These are phyloP conservation scores for Diaporthe eres DNA, from an alignment of 2,329 filamentous ascomycete species.

Conservation along the genomic window DNA sequence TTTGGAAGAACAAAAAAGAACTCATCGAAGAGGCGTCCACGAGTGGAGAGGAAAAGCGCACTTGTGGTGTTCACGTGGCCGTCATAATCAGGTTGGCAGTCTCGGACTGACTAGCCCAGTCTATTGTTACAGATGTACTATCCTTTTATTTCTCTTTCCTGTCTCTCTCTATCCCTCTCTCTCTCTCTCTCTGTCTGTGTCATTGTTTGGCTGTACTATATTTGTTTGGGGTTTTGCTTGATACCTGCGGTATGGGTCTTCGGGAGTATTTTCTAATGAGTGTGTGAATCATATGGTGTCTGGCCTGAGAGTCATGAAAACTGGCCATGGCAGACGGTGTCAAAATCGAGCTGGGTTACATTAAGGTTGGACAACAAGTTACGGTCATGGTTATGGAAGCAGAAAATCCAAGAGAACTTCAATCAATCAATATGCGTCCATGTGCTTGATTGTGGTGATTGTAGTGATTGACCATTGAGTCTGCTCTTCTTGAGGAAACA, in stretches of 20 bases:
- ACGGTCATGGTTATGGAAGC: not conserved
- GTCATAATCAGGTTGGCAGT: conserved; percentile 32
- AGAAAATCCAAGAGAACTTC: conserved; percentile 18
- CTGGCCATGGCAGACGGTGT: conserved; percentile 3
- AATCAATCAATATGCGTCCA: not conserved
- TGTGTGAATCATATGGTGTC: conserved; percentile 18
- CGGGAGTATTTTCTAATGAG: conserved; percentile 28
- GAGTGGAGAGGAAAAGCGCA: conserved; percentile 20
- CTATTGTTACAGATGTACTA: conserved; percentile 28
- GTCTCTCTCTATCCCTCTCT: not conserved
- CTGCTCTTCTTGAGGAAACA: not conserved
- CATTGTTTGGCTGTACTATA: conserved; percentile 24
- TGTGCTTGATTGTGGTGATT: not conserved
- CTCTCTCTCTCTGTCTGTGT: not conserved
- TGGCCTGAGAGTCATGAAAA: not conserved
- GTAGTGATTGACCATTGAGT: not conserved
- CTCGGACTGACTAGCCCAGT: conserved; percentile 4
- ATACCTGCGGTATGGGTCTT: conserved; percentile 27
- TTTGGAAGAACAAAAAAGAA: conserved; percentile 32
- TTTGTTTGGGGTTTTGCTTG: conserved; percentile 14
- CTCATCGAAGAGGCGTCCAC: conserved; percentile 32
- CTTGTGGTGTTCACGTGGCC: conserved; percentile 21
- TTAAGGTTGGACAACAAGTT: conserved; percentile 19
- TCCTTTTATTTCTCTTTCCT: not conserved
- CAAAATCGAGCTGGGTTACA: conserved; percentile 25